Evolutionary conservation across 2,329 filamentous ascomycete genomes (phyloP), one percentile per base, ranked within the genome.

Genomic region (Ceratocystis cacaofunesta): DNA sequence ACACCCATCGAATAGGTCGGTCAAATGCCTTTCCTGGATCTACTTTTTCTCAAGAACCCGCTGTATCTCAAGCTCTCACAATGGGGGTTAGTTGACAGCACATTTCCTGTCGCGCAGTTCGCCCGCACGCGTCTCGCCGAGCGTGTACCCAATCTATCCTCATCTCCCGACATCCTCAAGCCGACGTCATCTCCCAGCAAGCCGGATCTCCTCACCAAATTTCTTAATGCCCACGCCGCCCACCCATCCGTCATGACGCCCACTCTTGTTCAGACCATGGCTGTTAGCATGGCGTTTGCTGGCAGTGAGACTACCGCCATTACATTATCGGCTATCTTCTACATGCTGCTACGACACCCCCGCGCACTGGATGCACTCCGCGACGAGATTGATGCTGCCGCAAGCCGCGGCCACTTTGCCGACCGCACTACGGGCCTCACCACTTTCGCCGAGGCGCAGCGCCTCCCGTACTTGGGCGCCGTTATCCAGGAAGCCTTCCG

Each of bases 281-380:
- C 85, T 62, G 82, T 86, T n/a, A 84, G 79, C 66, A 89, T 89
- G 86, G 81, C 81, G 0, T 84, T 88, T 69, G 89, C 89, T 0
- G 88, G 89, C 2, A 87, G 83, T 1, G 89, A 94, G 74, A 92
- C 89, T 0, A 92, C 89, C 0, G 88, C 87, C 48, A 92, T 92
- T 71, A 84, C 82, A 5, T 78, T 92, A 0, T 82, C 82, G 5
- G 80, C 85, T 5, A 81, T 91, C 0, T 89, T 92, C 71, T 92
- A 92, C 74, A 85, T 85, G 73, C 75, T 92, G 2, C 78, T 91
- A 44, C 85, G 85, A 71, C 82, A 85, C 70, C 85, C 85, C 0
- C 46, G 69, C 0, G 78, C 78, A 15, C 81, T 88, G 68, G 71
- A 73, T 2, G 79, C 79, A 48, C 75, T 90, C 64, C 80, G 82